Percentiles rank a stretch among this genome's conserved stretches.
These are phyloP conservation scores for Tilletia caries DNA, from an alignment of 1,284 basidiomycete genomes.

Conservation along the genomic window DNA sequence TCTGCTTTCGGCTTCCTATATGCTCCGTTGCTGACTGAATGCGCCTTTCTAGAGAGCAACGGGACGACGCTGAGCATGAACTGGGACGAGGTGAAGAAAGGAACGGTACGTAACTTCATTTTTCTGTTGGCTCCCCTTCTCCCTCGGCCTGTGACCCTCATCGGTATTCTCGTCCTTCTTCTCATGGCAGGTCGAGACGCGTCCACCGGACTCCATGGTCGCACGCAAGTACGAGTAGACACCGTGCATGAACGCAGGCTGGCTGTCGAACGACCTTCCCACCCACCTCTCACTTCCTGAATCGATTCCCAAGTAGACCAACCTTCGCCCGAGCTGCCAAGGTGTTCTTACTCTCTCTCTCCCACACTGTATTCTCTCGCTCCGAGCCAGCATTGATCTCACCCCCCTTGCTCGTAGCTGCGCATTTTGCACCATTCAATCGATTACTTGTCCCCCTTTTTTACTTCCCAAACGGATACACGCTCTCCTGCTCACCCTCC, in stretches of 20 bases:
- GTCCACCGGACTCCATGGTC: conserved; percentile 48
- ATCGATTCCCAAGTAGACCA: no score
- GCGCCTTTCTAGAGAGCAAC: conserved; percentile 30
- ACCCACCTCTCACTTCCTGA: no score
- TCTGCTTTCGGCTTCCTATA: not conserved
- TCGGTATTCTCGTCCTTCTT: not conserved
- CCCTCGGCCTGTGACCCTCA: not conserved
- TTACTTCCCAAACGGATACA: conserved; percentile 54
- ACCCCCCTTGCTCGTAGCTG: no score
- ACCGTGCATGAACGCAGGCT: not conserved
- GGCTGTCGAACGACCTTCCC: no score
- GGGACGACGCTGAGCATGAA: conserved; percentile 50
- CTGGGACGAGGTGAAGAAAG: conserved; percentile 47
- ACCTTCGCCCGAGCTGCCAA: no score
- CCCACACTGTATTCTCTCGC: no score
- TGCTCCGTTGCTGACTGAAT: not conserved
- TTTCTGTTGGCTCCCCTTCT: no score
- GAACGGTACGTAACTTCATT: conserved; percentile 5
- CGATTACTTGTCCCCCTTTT: no score
- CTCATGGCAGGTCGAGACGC: conserved; percentile 19
- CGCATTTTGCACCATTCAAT: no score
- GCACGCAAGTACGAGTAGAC: conserved; percentile 28
- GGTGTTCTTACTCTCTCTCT: no score
- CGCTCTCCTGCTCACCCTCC: not conserved
- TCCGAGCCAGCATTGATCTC: no score